These are phyloP conservation scores for Apiotrichum sp. DNA, from an alignment of 1,284 basidiomycete species.

Conservation along the genomic window DNA sequence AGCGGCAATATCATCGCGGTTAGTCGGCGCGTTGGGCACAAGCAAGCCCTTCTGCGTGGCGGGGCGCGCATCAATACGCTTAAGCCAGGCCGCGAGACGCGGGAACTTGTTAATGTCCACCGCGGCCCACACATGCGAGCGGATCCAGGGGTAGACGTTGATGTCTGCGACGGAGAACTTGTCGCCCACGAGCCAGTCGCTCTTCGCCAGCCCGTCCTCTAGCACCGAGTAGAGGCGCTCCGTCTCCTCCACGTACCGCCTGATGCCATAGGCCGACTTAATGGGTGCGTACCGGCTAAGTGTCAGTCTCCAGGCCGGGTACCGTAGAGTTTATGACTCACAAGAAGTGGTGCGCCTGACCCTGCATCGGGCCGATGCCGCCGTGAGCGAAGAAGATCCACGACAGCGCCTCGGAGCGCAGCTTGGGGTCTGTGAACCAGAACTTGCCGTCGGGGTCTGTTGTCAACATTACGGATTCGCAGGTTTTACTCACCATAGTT, in stretches of 20 bases:
- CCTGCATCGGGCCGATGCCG: constrained; percentile 48
- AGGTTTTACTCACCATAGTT: constrained; percentile 48
- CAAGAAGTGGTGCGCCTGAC: constrained; percentile 51
- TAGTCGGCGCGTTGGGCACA: constrained; percentile 25
- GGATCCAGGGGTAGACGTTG: constrained; percentile 52
- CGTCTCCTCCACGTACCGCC: constrained; percentile 69
- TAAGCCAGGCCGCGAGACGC: constrained; percentile 53
- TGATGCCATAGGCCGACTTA: constrained; percentile 48
- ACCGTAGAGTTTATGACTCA: constrained; percentile 14
- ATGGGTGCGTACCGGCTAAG: constrained; percentile 43
- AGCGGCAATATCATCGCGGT: constrained; percentile 11
- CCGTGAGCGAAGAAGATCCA: constrained; percentile 69
- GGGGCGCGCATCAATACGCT: constrained; percentile 48
- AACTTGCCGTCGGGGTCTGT: constrained; percentile 52
- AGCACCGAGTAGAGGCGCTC: constrained; percentile 70
- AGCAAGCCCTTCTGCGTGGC: constrained; percentile 47
- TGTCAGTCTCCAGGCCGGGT: neutral
- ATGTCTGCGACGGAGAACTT: constrained; percentile 58
- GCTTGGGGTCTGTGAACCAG: constrained; percentile 51
- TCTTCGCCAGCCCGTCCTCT: constrained; percentile 58
- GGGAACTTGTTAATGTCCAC: constrained; percentile 58
- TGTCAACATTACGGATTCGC: no score
- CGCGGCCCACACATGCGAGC: constrained; percentile 50
- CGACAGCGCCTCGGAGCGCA: constrained; percentile 57
- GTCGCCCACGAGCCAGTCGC: constrained; percentile 60